Evolutionary conservation across 345 rosid species (phyloP), one percentile per base, ranked within the genome.

Genomic region (Punica granatum): DNA sequence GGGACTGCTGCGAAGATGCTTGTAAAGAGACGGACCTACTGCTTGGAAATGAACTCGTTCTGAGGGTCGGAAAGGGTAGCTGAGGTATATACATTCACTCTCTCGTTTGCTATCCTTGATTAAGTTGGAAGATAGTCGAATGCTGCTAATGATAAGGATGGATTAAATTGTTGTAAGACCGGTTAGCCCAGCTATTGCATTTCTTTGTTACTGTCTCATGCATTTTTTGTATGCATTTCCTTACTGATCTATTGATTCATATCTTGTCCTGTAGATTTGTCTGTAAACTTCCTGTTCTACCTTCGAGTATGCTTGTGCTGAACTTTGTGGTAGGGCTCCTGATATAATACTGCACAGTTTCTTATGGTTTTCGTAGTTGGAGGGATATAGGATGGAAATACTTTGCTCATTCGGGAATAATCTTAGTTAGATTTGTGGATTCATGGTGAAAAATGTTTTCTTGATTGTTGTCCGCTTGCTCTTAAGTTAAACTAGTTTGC

Each of bases 1-100:
- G 89, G 87, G 26, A 85, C 89, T 1, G 97, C 97, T 13, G 96
- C 92, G 4, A 90, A 82, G 84, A 88, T 95, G 97, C 79, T 95
- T 6, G 86, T 87, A 13, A 95, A 90, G 81, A 80, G 99, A 73
- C 87, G 85, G 80, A 95, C 96, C 34, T 92, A 95, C 75, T 95
- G 96, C 72, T 75, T 95, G 76, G 99, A 95, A 83, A 95, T 95
- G 99, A 95, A 95, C 85, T 92, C 98, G 30, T 92, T 95, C 71
- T 95, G 82, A 89, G 66, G 44, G 42, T 67, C 65, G 54, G 37
- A 75, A 82, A 83, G 60, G 61, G 65, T 26, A 23, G 46, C 43
- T 21, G 66, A 63, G 66, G 66, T 63, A 63, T n/a, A 25, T 3
- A 21, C 23, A 28, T 4, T 37, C 41, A 37, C 41, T 5, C 11